phyloP scores from a whole-genome alignment of 2,329 filamentous ascomycete species.

The Microsporum canis region DNA sequence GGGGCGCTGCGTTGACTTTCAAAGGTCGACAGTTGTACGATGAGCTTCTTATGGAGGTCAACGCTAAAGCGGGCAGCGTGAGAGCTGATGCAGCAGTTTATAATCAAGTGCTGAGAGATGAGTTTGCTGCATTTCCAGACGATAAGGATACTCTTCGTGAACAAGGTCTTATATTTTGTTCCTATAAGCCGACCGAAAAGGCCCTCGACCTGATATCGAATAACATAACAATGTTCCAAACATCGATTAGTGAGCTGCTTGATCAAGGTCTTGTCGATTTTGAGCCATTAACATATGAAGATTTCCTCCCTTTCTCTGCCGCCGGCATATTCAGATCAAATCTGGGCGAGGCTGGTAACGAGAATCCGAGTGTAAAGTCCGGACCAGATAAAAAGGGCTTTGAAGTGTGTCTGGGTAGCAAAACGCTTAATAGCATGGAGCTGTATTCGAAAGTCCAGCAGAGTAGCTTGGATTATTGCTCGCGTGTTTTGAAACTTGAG shows the following conservation, averaged over 20 bases:
- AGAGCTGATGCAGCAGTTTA: slow-evolving; percentile 12
- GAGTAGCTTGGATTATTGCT: neutral
- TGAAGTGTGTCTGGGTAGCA: neutral
- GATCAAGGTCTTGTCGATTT: slow-evolving; percentile 24
- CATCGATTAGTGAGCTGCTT: slow-evolving; percentile 25
- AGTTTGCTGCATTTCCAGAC: slow-evolving; percentile 35
- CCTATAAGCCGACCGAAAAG: slow-evolving; percentile 22
- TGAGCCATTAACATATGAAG: slow-evolving; percentile 43
- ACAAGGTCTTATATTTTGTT: slow-evolving; percentile 32
- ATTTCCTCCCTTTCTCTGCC: slow-evolving; percentile 44
- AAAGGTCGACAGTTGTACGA: slow-evolving; percentile 40
- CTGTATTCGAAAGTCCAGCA: neutral
- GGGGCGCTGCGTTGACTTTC: slow-evolving; percentile 40
- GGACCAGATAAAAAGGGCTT: neutral
- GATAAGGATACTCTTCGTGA: slow-evolving; percentile 28
- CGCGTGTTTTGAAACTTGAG: neutral
- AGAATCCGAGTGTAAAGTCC: neutral
- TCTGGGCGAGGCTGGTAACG: slow-evolving; percentile 14
- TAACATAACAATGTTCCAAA: neutral
- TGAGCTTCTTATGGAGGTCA: slow-evolving; percentile 23
- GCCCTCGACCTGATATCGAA: neutral
- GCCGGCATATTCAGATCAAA: slow-evolving; percentile 44
- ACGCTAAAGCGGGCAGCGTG: slow-evolving; percentile 12
- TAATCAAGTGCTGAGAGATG: slow-evolving; percentile 18
- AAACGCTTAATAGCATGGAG: neutral